Percentiles rank a stretch among this genome's conserved stretches.
These are phyloP conservation scores for Colletotrichum sidae DNA, from an alignment of 2,329 filamentous ascomycete species.

Conservation along the genomic window DNA sequence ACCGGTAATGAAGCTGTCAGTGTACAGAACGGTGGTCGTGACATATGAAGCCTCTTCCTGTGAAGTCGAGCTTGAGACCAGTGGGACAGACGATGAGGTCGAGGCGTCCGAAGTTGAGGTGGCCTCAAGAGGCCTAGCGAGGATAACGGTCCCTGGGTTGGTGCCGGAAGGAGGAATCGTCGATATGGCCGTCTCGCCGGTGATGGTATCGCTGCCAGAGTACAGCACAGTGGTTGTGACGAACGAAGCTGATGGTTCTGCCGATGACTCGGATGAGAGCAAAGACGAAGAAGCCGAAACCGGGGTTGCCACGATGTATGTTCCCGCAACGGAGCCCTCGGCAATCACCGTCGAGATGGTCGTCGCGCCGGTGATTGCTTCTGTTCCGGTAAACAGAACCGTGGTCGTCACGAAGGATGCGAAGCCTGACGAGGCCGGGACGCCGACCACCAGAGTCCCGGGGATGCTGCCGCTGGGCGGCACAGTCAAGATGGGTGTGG, in stretches of 20 bases:
- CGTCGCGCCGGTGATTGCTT: no score
- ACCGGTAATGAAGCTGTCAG: background rate
- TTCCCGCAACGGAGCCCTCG: no score
- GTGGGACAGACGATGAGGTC: background rate
- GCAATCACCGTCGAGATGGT: no score
- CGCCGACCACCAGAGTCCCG: no score
- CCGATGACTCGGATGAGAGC: no score
- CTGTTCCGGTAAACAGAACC: no score
- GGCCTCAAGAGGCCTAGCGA: background rate
- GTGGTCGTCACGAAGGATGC: no score
- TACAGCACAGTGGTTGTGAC: slow-evolving; percentile 13
- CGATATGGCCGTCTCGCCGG: background rate
- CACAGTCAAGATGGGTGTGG: no score
- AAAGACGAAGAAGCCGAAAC: no score
- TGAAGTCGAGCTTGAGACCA: background rate
- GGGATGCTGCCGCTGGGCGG: no score
- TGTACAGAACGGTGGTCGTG: slow-evolving; percentile 7
- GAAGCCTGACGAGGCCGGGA: no score
- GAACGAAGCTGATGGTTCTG: background rate
- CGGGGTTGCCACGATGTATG: no score
- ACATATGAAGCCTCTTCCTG: slow-evolving; percentile 3
- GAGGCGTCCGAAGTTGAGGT: background rate
- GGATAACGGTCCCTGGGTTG: background rate
- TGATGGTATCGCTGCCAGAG: background rate
- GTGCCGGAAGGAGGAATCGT: background rate